phyloP scores from a whole-genome alignment of 2,329 filamentous ascomycete species.

The Thielaviopsis musarum region DNA sequence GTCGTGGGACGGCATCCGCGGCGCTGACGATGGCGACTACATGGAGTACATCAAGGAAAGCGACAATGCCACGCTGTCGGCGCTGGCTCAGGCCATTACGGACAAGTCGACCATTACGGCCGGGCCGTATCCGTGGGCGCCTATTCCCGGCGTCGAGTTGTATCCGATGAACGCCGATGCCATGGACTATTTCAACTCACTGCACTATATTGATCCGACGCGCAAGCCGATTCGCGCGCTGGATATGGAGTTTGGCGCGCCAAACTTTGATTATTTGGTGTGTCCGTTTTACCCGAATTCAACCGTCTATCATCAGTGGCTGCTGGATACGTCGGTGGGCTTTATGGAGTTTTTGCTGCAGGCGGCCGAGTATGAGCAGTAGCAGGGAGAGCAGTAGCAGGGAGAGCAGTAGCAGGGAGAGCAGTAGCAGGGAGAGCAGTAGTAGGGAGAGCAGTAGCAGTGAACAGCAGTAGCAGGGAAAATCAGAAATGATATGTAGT shows the following conservation, averaged over 20 bases:
- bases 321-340: conserved; percentile 28
- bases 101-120: conserved; percentile 16
- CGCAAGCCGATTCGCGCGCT: conserved; percentile 25
- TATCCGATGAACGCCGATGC: conserved; percentile 30
- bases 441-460: too few relatives aligned
- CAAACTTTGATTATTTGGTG: conserved; percentile 15
- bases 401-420: neutral
- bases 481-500: neutral
- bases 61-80: conserved; percentile 18
- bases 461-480: neutral
- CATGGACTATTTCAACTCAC: conserved; percentile 29
- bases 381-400: neutral
- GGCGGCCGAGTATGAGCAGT: conserved; percentile 14
- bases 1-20: conserved; percentile 33
- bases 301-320: conserved; percentile 25
- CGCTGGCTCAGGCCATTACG: conserved; percentile 19
- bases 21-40: conserved; percentile 27
- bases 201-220: conserved; percentile 23
- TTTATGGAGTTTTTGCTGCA: conserved; percentile 30
- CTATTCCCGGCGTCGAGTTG: conserved; percentile 24
- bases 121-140: conserved; percentile 21
- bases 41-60: conserved; percentile 27
- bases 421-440: neutral
- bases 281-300: conserved; percentile 30
- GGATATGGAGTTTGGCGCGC: conserved; percentile 31